These are phyloP conservation scores for Dactylonectria macrodidyma DNA, from an alignment of 2,329 filamentous ascomycete genomes.

Conservation along the genomic window DNA sequence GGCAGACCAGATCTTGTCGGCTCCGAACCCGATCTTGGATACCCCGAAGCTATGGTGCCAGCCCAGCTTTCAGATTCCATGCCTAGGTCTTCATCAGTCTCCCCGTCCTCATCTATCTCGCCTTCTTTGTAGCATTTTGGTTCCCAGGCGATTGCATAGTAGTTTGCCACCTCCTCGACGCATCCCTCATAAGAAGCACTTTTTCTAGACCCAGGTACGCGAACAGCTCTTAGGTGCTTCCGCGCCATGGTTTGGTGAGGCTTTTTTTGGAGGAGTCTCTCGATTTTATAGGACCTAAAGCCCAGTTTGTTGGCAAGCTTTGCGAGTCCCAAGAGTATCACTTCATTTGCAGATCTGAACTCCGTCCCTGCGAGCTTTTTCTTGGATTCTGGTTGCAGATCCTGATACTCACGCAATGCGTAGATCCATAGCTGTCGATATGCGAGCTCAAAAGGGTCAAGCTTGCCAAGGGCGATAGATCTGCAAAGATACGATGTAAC, in stretches of 20 bases:
- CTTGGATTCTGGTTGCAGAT: neutral
- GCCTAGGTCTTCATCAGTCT: neutral
- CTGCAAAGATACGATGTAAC: neutral
- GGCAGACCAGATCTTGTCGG: neutral
- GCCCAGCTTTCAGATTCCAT: neutral
- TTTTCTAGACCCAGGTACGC: slow-evolving; percentile 2
- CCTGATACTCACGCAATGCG: neutral
- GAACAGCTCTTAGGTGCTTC: neutral
- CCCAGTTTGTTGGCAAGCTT: neutral
- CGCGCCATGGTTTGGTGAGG: neutral
- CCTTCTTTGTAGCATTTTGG: neutral
- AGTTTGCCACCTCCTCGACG: neutral
- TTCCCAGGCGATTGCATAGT: neutral
- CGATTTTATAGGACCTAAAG: neutral
- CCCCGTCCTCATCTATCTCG: no score
- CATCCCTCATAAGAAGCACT: neutral
- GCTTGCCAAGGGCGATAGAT: neutral
- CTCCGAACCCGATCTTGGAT: neutral
- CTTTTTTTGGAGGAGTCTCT: neutral
- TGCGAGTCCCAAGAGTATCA: neutral
- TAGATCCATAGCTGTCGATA: slow-evolving; percentile 6
- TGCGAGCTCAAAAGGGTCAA: neutral
- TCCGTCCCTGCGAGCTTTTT: neutral
- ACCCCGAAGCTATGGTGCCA: neutral
- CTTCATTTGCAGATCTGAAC: neutral